These are phyloP conservation scores for Poa annua DNA, from an alignment of 176 grass and related monocot genomes.

Conservation along the genomic window DNA sequence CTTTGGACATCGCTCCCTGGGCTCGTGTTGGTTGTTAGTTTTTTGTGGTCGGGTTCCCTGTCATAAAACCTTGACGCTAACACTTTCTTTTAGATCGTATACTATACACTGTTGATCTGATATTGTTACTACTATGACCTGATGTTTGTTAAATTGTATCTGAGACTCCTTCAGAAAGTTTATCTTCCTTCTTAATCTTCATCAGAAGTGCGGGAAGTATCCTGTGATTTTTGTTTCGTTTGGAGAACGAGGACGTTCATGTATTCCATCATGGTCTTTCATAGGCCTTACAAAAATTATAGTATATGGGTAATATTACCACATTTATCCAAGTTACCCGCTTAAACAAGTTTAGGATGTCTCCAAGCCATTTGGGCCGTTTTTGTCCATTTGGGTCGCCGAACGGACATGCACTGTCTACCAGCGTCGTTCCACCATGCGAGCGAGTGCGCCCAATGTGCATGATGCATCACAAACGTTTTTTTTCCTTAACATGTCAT, in stretches of 20 bases:
- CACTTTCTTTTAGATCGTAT: not conserved
- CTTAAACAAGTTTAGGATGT: not conserved
- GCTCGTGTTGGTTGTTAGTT: not conserved
- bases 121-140: not conserved
- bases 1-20: not conserved
- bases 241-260: not conserved
- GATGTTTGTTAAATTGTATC: not conserved
- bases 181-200: not conserved
- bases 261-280: not conserved
- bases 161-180: not conserved
- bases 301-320: not conserved
- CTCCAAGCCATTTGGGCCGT: too few relatives aligned
- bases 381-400: too few relatives aligned
- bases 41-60: not conserved
- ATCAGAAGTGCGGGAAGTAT: not conserved
- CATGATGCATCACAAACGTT: too few relatives aligned
- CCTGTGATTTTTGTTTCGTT: not conserved
- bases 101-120: not conserved
- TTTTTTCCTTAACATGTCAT: too few relatives aligned
- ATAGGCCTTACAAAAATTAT: not conserved
- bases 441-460: too few relatives aligned
- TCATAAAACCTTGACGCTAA: not conserved
- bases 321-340: not conserved
- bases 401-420: too few relatives aligned
- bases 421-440: too few relatives aligned